Base-by-base conservation (phyloP, 208 protist species). In the Leishmania amazonensis region DNA sequence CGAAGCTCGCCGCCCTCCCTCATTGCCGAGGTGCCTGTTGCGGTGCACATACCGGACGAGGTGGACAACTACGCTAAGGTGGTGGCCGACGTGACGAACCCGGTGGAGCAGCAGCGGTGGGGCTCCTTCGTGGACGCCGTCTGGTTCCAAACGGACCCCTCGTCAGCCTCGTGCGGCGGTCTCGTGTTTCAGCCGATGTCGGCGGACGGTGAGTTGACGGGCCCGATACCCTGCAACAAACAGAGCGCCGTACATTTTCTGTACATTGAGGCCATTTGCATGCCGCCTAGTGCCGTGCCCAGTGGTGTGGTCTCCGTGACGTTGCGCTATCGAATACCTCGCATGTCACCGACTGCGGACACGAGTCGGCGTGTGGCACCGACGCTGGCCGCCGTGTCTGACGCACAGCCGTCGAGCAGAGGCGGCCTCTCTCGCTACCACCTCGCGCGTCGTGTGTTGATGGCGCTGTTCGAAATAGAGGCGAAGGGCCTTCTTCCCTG, bases 61-160 rank as follows among this genome's bases (percentile, higher is more conserved):
- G 81, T 68, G 31, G 81, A 87, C 65, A 78, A 90, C 76, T 83
- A 82, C 72, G 74, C 71, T 3, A 47, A 68, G 31, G 79, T 79
- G 49, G 87, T 88, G 67, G 68, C 81, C 8, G 83, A 87, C 62
- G 79, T 86, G 24, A 67, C 86, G 47, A 84, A 83, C 5, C 77
- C 84, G 40, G 83, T 87, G 47, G 92, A 94, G 78, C 64, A 82
- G 35, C 83, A 88, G 65, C 70, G 87, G 8, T 97, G 94, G 94
- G 82, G 86, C 17, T 65, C 83, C 31, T 45, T 97, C 31, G 78
- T 93, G 80, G 94, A 95, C 75, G 94, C 92, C 58, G 42, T 97
- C 35, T 95, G 90, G 94, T 86, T 94, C 53, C 93, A 96, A 79
- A 81, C 77, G 9, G 93, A 95, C 72, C 89, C 91, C 0, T 88